Evolutionary conservation across 2,329 filamentous ascomycete species (phyloP).

Genomic region (Diaporthe sp.): DNA sequence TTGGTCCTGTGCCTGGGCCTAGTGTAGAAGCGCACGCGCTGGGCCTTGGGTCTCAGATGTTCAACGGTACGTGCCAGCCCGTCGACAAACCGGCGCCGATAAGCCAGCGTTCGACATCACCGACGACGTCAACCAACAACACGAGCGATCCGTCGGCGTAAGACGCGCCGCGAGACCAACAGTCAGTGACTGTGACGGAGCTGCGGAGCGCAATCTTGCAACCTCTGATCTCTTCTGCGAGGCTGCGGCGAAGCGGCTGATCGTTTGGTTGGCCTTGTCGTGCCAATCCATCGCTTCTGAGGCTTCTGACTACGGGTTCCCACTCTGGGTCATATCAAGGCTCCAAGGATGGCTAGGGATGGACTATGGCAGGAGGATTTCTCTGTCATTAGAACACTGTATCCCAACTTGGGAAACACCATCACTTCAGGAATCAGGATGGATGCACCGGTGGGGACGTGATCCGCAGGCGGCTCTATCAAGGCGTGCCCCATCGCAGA

Average conservation of each 20-base stretch:
- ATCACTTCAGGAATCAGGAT: neutral
- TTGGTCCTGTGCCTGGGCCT: slow-evolving; percentile 6
- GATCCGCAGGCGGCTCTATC: neutral
- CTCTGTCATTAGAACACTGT: neutral
- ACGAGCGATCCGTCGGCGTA: neutral
- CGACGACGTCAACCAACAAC: slow-evolving; percentile 14
- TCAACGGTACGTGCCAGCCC: neutral
- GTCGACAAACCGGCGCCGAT: neutral
- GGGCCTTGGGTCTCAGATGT: neutral
- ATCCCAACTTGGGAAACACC: slow-evolving; percentile 8
- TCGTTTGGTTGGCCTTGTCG: neutral
- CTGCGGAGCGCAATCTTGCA: neutral
- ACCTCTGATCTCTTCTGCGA: neutral
- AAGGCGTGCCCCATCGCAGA: neutral
- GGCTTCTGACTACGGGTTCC: neutral
- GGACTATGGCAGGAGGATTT: neutral
- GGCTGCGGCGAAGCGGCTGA: slow-evolving; percentile 26
- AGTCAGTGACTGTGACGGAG: neutral
- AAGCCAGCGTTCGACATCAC: neutral
- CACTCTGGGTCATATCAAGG: neutral
- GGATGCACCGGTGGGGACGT: neutral
- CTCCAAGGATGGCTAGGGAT: slow-evolving; percentile 9
- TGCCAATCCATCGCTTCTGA: slow-evolving; percentile 5
- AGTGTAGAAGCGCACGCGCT: neutral
- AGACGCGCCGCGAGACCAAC: neutral